Conservation (phyloP, 2,329 filamentous ascomycete species). For the Ceratocystis papillata region DNA sequence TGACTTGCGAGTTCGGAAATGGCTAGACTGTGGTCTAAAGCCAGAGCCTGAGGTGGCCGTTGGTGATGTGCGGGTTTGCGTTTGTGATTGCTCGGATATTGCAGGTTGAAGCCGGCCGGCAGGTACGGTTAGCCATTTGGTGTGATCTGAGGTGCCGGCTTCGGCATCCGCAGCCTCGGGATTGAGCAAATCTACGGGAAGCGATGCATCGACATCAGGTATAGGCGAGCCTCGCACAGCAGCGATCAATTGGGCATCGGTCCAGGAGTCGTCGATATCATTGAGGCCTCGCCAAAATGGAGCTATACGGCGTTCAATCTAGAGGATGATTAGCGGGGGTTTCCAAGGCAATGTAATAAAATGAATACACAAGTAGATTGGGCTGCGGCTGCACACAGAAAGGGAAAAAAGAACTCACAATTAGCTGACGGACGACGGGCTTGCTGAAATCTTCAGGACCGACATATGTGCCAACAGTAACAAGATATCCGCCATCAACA, state of each 20-base stretch:
- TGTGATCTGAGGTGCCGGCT: conserved; percentile 43
- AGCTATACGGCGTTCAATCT: conserved; percentile 88
- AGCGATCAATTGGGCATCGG: conserved; percentile 88
- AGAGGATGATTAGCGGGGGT: no score
- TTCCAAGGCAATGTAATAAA: conserved; percentile 18
- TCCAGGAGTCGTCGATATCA: conserved; percentile 80
- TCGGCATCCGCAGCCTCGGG: conserved; percentile 40
- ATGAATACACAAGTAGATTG: conserved; percentile 11
- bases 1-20: conserved; percentile 59
- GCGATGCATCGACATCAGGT: conserved; percentile 70
- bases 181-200: conserved; percentile 49
- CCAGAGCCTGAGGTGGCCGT: conserved; percentile 1
- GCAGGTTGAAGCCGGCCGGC: conserved; percentile 64
- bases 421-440: conserved; percentile 71
- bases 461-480: conserved; percentile 88
- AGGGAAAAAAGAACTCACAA: conserved; percentile 47
- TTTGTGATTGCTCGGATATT: conserved; percentile 50
- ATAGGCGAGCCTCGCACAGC: conserved; percentile 75
- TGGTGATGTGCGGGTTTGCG: conserved; percentile 32
- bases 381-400: no score
- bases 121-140: conserved; percentile 67
- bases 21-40: conserved; percentile 56
- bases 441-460: conserved; percentile 92
- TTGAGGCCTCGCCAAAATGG: conserved; percentile 93
- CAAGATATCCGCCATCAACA: conserved; percentile 87